phyloP scores from a whole-genome alignment of 2,329 filamentous ascomycete genomes.

The Anisogramma anomala region DNA sequence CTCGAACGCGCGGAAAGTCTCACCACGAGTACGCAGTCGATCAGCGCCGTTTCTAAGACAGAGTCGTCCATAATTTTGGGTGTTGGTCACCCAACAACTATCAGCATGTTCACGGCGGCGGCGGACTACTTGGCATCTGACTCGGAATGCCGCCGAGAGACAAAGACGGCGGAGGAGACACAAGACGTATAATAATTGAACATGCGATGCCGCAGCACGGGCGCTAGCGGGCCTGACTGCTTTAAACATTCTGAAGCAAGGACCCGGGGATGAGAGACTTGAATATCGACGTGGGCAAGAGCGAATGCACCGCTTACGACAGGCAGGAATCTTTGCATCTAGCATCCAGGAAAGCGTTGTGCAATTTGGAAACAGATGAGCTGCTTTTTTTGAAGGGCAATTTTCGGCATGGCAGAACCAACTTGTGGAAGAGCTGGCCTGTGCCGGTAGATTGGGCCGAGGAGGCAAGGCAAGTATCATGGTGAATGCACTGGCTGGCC shows the following conservation, averaged over 20 bases:
- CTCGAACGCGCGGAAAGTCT: constrained; percentile 9
- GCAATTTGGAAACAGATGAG: background rate
- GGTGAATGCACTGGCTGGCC: too few relatives aligned
- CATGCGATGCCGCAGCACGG: background rate
- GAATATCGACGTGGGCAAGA: background rate
- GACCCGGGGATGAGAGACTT: background rate
- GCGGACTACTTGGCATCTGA: background rate
- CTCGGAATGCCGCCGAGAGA: background rate
- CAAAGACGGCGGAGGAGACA: background rate
- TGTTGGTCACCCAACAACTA: constrained; percentile 3
- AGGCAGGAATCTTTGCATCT: constrained; percentile 1
- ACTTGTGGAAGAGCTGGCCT: too few relatives aligned
- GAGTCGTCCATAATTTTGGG: background rate
- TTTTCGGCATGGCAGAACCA: too few relatives aligned
- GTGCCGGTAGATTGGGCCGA: too few relatives aligned
- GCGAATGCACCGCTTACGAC: background rate
- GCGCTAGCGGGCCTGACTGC: background rate
- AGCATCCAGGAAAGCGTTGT: constrained; percentile 6
- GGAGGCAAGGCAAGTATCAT: too few relatives aligned
- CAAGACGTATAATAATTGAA: background rate
- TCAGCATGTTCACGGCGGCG: constrained; percentile 5
- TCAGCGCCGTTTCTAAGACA: constrained; percentile 10
- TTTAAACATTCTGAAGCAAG: background rate
- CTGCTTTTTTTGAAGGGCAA: background rate
- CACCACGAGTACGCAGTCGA: constrained; percentile 12